Evolutionary conservation across 306 rosid genomes (phyloP).

Genomic region (Nissolia schottii): DNA sequence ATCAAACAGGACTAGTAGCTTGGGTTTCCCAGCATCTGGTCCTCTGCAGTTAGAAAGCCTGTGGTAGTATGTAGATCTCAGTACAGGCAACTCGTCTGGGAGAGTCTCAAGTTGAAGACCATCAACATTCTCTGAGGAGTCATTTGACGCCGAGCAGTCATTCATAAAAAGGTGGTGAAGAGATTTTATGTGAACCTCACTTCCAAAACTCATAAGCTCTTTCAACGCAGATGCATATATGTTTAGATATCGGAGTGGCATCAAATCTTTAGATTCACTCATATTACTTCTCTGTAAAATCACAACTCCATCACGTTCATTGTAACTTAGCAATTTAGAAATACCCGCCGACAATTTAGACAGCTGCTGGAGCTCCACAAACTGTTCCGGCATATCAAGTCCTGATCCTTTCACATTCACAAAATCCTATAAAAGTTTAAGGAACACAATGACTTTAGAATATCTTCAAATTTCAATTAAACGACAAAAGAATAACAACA

Average conservation of each 20-base stretch:
- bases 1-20: not conserved
- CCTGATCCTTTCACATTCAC: not conserved
- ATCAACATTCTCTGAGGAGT: not conserved
- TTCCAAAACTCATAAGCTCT: not conserved
- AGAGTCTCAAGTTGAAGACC: not conserved
- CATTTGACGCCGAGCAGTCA: not conserved
- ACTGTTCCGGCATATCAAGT: too few species aligned
- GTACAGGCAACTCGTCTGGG: not conserved
- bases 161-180: rapidly evolving
- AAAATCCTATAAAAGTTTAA: not conserved
- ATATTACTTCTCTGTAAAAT: too few species aligned
- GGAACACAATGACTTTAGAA: not conserved
- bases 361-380: not conserved
- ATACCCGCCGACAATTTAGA: too few species aligned
- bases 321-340: not conserved
- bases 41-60: not conserved
- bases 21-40: not conserved
- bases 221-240: too few species aligned
- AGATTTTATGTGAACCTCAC: not conserved
- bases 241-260: not conserved
- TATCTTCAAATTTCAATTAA: not conserved
- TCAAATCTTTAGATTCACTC: too few species aligned
- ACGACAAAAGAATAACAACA: too few species aligned
- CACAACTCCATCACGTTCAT: too few species aligned
- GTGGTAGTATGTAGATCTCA: not conserved